phyloP scores from a whole-genome alignment of 2,329 filamentous ascomycete genomes.

The Xylariaceae sp. region DNA sequence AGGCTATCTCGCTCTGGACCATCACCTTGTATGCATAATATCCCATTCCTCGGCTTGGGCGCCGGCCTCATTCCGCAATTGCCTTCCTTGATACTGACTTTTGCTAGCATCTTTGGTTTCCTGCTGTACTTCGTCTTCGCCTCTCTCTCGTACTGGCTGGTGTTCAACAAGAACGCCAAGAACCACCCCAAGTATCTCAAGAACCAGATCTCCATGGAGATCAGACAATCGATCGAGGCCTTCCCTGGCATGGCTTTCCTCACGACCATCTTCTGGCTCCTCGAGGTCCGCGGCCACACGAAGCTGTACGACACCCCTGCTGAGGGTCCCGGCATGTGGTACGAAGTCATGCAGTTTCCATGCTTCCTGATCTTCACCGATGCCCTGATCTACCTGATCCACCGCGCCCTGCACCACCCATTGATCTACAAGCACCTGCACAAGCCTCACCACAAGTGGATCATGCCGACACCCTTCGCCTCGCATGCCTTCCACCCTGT shows the following conservation, averaged over 20 bases:
- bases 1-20: constrained; percentile 69
- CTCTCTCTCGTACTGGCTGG: constrained; percentile 74
- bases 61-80: neutral
- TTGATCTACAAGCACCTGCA: constrained; percentile 79
- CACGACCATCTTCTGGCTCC: constrained; percentile 74
- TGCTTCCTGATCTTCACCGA: constrained; percentile 74
- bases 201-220: constrained; percentile 84
- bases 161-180: constrained; percentile 88
- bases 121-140: constrained; percentile 82
- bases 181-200: constrained; percentile 92
- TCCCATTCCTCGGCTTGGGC: constrained; percentile 11
- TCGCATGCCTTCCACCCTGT: constrained; percentile 92
- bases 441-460: constrained; percentile 99
- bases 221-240: constrained; percentile 67
- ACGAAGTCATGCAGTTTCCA: constrained; percentile 79
- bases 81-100: constrained; percentile 14
- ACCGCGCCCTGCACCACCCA: constrained; percentile 68
- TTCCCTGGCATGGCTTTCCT: constrained; percentile 80
- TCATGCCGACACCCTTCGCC: constrained; percentile 92
- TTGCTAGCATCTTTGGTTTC: constrained; percentile 72
- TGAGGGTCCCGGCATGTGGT: constrained; percentile 71
- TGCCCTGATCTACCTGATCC: constrained; percentile 73
- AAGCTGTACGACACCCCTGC: constrained; percentile 79
- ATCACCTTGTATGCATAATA: constrained; percentile 68
- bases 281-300: constrained; percentile 77